Evolutionary conservation across 371 early-diverging fungal genomes (phyloP).

Genomic region (Basidiobolus meristosporus): DNA sequence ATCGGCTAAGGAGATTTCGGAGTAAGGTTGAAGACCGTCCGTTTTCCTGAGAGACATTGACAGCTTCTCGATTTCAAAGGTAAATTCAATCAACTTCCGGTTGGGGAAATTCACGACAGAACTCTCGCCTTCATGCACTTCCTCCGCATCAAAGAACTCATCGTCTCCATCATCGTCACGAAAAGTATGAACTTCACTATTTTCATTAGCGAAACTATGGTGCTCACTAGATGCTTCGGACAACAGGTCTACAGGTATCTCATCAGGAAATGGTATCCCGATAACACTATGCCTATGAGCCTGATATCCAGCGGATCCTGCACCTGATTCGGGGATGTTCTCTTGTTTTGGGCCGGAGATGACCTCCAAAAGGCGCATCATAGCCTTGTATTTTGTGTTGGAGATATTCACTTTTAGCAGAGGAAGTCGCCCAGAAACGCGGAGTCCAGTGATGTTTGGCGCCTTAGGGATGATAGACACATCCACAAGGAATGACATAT

Average conservation of each 20-base stretch:
- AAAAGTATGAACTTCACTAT: too few relatives aligned
- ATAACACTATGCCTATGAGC: constrained; percentile 36
- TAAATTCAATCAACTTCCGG: constrained; percentile 24
- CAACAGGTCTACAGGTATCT: too few relatives aligned
- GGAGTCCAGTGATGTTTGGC: constrained; percentile 47
- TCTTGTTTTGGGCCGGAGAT: too few relatives aligned
- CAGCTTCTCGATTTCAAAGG: constrained; percentile 52
- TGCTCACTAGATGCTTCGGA: too few relatives aligned
- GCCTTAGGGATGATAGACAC: constrained; percentile 72
- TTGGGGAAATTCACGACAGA: too few relatives aligned
- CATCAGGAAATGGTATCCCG: too few relatives aligned
- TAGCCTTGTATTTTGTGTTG: constrained; percentile 77
- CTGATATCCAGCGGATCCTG: too few relatives aligned
- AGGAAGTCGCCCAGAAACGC: constrained; percentile 69
- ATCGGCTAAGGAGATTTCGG: constrained; percentile 24
- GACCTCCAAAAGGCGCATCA: too few relatives aligned
- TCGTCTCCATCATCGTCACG: constrained; percentile 7
- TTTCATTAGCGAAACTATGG: too few relatives aligned
- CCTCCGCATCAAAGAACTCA: constrained; percentile 9
- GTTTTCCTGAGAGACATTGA: constrained; percentile 37
- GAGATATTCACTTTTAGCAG: constrained; percentile 78
- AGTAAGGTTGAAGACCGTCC: not conserved
- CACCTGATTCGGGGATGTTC: too few relatives aligned
- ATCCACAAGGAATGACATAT: constrained; percentile 62
- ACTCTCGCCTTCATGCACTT: constrained; percentile 3